A percentile compares a stretch with the other conserved stretches of the same genome.
phyloP scores from a whole-genome alignment of 2,329 filamentous ascomycete species.

The Diaporthe citriasiana region DNA sequence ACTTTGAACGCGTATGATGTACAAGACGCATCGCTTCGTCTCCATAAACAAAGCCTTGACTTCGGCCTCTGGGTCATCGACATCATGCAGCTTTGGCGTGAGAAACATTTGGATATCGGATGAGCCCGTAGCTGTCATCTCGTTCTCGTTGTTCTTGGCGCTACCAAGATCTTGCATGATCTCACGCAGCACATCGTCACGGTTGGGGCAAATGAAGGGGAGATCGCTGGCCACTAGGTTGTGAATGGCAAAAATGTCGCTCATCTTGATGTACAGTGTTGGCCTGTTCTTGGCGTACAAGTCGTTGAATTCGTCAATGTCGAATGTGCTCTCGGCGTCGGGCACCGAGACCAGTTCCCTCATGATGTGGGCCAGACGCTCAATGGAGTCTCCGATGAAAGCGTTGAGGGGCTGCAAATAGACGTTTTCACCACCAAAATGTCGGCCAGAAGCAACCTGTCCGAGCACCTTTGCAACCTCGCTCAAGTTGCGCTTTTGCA shows the following conservation, averaged over 20 bases:
- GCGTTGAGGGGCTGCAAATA: conserved; percentile 96
- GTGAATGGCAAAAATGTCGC: conserved; percentile 97
- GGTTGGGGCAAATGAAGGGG: conserved; percentile 79
- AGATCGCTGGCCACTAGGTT: conserved; percentile 87
- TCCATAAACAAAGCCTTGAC: conserved; percentile 97
- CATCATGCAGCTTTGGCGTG: conserved; percentile 88
- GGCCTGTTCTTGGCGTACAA: conserved; percentile 96
- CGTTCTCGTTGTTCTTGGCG: conserved; percentile 95
- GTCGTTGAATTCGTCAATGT: conserved; percentile 99
- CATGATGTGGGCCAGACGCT: conserved; percentile 82
- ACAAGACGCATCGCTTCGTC: conserved; percentile 95
- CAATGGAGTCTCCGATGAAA: conserved; percentile 88
- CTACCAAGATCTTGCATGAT: conserved; percentile 94
- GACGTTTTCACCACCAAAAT: conserved; percentile 94
- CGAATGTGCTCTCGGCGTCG: conserved; percentile 91
- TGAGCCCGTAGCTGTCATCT: conserved; percentile 88
- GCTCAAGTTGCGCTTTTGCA: conserved; percentile 91
- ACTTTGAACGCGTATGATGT: conserved; percentile 97
- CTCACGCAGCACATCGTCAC: conserved; percentile 91
- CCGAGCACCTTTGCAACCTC: conserved; percentile 93
- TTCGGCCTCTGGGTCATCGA: conserved; percentile 93
- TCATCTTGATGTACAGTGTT: conserved; percentile 99
- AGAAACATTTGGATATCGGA: conserved; percentile 93
- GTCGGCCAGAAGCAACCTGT: conserved; percentile 88
- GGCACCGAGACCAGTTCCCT: conserved; percentile 84